phyloP scores from a whole-genome alignment of 2,329 filamentous ascomycete species.

The Aspergillus bombycis region DNA sequence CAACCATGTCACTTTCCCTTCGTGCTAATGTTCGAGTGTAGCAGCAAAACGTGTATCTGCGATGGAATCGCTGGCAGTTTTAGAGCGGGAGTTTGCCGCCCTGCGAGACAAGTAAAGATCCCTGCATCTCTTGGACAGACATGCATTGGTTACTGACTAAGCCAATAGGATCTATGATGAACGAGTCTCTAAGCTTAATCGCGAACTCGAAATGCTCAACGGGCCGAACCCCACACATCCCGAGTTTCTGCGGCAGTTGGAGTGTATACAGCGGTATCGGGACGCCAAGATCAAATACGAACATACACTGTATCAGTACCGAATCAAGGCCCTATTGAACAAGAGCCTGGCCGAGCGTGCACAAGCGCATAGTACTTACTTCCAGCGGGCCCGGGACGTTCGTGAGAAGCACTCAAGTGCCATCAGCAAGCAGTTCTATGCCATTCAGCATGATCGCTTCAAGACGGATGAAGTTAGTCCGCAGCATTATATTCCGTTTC shows the following conservation, averaged over 20 bases:
- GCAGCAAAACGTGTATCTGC: conserved; percentile 79
- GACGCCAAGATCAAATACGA: conserved; percentile 80
- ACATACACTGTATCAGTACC: conserved; percentile 72
- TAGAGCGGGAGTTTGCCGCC: conserved; percentile 86
- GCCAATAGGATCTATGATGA: conserved; percentile 78
- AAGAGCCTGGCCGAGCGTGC: conserved; percentile 79
- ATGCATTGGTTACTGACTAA: conserved; percentile 3
- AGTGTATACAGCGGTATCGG: conserved; percentile 79
- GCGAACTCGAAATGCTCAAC: conserved; percentile 63
- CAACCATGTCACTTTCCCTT: background rate
- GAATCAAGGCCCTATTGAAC: conserved; percentile 71
- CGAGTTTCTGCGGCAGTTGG: conserved; percentile 87
- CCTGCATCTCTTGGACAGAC: background rate
- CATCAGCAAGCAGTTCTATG: conserved; percentile 87
- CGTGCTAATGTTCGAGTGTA: conserved; percentile 40
- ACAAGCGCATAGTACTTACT: conserved; percentile 87
- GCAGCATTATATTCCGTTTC: conserved; percentile 81
- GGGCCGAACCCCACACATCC: conserved; percentile 72
- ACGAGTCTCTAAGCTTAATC: conserved; percentile 77
- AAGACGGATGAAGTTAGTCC: conserved; percentile 76
- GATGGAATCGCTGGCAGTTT: conserved; percentile 74
- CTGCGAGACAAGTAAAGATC: conserved; percentile 67
- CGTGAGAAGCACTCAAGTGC: conserved; percentile 78
- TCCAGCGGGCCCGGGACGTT: conserved; percentile 80
- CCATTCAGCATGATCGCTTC: conserved; percentile 86